Evolutionary conservation across 2,329 filamentous ascomycete species (phyloP).

Genomic region (Ophidiomyces ophidiicola): DNA sequence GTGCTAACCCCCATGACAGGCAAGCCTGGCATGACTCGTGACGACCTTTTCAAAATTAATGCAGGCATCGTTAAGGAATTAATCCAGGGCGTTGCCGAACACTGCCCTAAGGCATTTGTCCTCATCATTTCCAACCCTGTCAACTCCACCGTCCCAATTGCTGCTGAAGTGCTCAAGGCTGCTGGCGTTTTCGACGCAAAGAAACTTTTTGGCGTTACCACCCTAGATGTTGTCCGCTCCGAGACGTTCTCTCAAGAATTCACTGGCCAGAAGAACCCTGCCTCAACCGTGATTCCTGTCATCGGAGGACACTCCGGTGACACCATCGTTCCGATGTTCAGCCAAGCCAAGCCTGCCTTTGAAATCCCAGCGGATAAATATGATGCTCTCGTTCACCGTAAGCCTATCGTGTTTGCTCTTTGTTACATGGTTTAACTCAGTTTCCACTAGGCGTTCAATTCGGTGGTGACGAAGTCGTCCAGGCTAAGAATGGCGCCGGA

Average conservation of each 20-base stretch:
- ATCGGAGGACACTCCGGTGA: constrained; percentile 95
- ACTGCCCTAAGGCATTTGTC: constrained; percentile 83
- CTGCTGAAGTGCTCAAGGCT: constrained; percentile 89
- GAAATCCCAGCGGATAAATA: constrained; percentile 81
- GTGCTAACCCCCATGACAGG: constrained; percentile 41
- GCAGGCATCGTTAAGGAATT: constrained; percentile 93
- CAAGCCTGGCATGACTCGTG: constrained; percentile 98
- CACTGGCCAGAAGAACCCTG: constrained; percentile 66
- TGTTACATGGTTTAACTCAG: background rate
- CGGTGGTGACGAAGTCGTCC: constrained; percentile 91
- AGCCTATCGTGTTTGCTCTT: constrained; percentile 18
- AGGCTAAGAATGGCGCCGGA: constrained; percentile 84
- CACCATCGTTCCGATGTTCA: constrained; percentile 96
- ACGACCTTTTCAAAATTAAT: constrained; percentile 99
- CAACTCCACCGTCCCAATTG: constrained; percentile 96
- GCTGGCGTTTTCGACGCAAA: constrained; percentile 88
- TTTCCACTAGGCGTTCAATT: constrained; percentile 61
- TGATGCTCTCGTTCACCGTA: constrained; percentile 75
- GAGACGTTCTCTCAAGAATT: constrained; percentile 91
- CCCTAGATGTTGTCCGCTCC: constrained; percentile 92
- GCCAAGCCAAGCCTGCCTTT: constrained; percentile 68
- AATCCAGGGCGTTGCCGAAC: constrained; percentile 74
- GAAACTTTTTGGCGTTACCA: constrained; percentile 96
- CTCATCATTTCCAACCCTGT: constrained; percentile 99
- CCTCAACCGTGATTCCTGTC: constrained; percentile 76